These are phyloP conservation scores for Toxoplasma gondii DNA, from an alignment of 169 alveolate genomes.

Conservation along the genomic window DNA sequence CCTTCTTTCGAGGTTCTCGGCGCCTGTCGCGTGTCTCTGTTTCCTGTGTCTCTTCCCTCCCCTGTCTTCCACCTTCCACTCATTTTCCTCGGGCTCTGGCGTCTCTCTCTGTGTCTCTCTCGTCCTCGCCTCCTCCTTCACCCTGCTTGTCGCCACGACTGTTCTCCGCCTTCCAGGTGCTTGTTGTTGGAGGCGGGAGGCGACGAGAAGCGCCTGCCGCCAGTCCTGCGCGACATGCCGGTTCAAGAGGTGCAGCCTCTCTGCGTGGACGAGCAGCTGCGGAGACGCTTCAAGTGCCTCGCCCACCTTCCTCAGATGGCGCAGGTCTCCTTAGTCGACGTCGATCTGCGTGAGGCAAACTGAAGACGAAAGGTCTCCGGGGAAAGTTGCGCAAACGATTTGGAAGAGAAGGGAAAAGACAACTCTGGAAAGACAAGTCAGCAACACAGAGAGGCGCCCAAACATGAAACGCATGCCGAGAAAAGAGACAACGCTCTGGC, in stretches of 20 bases:
- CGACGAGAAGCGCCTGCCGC: background rate
- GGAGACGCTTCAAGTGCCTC: conserved; percentile 10
- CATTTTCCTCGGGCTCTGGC: background rate
- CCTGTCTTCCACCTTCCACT: background rate
- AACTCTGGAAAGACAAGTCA: background rate
- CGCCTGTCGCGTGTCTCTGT: background rate
- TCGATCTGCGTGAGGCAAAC: background rate
- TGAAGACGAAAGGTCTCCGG: background rate
- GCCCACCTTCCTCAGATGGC: conserved; percentile 5
- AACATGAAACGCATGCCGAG: too few relatives aligned
- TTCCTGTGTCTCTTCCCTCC: background rate
- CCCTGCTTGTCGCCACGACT: too few relatives aligned
- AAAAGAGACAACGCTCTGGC: too few relatives aligned
- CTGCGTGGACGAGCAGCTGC: background rate
- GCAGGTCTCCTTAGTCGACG: background rate
- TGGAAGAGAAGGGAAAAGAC: background rate
- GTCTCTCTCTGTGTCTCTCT: background rate
- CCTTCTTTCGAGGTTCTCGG: background rate
- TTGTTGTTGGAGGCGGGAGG: conserved; percentile 1
- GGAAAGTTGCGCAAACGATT: too few relatives aligned
- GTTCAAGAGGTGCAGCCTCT: conserved; percentile 2
- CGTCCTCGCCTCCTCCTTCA: too few relatives aligned
- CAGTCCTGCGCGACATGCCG: background rate
- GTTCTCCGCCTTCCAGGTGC: conserved; percentile 11
- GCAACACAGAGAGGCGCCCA: too few relatives aligned